A percentile compares a stretch with the other conserved stretches of the same genome.
phyloP scores from a whole-genome alignment of 805 yeast genomes.

The Ogataea dorogensis region DNA sequence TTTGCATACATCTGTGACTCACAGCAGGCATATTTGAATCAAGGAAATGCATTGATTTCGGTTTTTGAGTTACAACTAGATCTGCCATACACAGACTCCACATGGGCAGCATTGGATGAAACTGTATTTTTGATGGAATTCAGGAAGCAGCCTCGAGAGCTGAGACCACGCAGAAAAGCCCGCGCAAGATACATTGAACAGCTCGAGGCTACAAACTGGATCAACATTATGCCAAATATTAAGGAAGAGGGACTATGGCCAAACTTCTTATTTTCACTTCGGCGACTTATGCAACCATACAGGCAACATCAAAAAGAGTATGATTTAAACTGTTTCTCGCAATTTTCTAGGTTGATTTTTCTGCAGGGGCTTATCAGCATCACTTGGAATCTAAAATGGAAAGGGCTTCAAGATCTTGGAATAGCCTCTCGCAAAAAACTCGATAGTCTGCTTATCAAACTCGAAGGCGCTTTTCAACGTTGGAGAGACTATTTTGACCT shows the following conservation, averaged over 20 bases:
- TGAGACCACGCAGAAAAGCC: constrained; percentile 17
- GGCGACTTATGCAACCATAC: constrained; percentile 34
- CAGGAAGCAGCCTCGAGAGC: constrained; percentile 28
- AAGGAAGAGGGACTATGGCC: constrained; percentile 37
- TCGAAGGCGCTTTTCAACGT: constrained; percentile 34
- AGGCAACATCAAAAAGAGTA: constrained; percentile 34
- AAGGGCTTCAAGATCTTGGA: constrained; percentile 34
- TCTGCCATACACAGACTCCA: constrained; percentile 44
- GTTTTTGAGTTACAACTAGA: constrained; percentile 45
- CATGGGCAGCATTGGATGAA: constrained; percentile 39
- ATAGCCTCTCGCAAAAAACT: constrained; percentile 34
- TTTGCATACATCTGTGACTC: constrained; percentile 43
- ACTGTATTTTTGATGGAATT: constrained; percentile 26
- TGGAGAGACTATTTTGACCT: constrained; percentile 40
- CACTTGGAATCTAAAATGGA: constrained; percentile 15
- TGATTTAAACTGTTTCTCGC: constrained; percentile 35
- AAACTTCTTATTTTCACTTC: constrained; percentile 35
- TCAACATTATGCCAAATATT: constrained; percentile 26
- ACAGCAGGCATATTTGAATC: constrained; percentile 37
- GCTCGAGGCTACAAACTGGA: constrained; percentile 4
- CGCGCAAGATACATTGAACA: constrained; percentile 5
- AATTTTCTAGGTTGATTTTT: constrained; percentile 37
- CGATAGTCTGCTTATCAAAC: constrained; percentile 29
- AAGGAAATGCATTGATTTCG: constrained; percentile 35
- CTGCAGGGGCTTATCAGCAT: constrained; percentile 34